A percentile compares a stretch with the other conserved stretches of the same genome.
phyloP scores from a whole-genome alignment of 305 asterid genomes.

The Solanum hybrid region DNA sequence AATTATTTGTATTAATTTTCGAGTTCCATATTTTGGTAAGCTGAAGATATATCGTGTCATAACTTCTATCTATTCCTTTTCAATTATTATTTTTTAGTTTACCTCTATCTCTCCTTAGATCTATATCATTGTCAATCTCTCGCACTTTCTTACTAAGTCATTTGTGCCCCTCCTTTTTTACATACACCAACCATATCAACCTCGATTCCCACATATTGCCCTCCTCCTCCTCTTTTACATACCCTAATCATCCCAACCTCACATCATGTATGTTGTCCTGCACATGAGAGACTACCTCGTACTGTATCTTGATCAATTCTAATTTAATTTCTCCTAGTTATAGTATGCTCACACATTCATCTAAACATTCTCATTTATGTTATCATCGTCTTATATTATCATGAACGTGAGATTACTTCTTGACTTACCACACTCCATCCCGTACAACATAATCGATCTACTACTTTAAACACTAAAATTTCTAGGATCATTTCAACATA shows the following conservation, averaged over 20 bases:
- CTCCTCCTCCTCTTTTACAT: background rate
- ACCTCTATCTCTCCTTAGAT: background rate
- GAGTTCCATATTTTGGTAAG: no score
- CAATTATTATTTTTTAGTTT: background rate
- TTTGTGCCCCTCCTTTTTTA: background rate
- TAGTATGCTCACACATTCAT: background rate
- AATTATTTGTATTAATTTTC: no score
- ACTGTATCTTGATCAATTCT: accelerated
- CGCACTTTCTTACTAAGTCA: background rate
- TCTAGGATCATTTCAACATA: background rate
- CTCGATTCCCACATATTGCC: background rate
- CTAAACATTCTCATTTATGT: background rate
- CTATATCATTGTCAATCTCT: background rate
- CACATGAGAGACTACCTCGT: background rate
- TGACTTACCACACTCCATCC: background rate
- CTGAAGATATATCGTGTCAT: no score
- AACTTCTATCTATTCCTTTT: background rate
- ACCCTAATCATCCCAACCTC: background rate
- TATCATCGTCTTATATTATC: background rate
- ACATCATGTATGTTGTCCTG: accelerated
- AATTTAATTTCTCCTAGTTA: background rate
- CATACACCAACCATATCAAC: background rate
- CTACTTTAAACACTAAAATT: background rate
- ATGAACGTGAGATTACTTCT: background rate
- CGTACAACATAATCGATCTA: background rate